Conservation (phyloP, 208 protist genomes). For the Leishmania tropica region DNA sequence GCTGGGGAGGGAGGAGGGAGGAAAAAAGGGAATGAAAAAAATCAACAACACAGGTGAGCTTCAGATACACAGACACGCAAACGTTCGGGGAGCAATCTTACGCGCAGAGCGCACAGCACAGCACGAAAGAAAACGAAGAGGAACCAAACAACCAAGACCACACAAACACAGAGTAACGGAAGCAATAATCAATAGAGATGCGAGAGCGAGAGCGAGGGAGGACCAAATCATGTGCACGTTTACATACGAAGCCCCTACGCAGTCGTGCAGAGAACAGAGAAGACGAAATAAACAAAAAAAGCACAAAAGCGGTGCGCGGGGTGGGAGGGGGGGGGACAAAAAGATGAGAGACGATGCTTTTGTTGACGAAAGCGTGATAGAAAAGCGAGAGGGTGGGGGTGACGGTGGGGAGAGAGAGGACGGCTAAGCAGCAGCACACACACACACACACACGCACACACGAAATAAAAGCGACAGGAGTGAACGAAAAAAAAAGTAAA, state of each 20-base stretch:
- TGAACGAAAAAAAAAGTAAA: not conserved
- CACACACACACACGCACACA: not conserved
- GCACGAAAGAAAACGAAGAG: conserved; percentile 1
- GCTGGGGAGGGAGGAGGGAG: not conserved
- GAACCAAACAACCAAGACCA: not conserved
- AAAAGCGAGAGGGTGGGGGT: not conserved
- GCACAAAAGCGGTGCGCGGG: not conserved
- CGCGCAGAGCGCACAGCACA: not conserved
- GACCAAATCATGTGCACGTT: not conserved
- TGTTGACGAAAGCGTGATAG: not conserved
- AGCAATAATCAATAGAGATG: not conserved
- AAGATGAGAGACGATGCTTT: not conserved
- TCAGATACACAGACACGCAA: not conserved
- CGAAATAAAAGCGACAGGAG: not conserved
- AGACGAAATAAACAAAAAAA: not conserved
- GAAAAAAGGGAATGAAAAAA: not conserved
- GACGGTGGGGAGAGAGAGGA: not conserved
- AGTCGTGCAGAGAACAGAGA: not conserved
- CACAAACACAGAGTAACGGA: not conserved
- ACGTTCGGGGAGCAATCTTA: not conserved
- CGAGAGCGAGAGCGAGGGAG: not conserved
- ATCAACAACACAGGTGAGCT: not conserved
- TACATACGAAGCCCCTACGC: not conserved
- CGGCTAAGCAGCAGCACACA: not conserved
- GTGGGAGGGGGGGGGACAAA: too few relatives aligned